Conservation (phyloP, 2,329 filamentous ascomycete genomes). For the Cercospora brassicicola region DNA sequence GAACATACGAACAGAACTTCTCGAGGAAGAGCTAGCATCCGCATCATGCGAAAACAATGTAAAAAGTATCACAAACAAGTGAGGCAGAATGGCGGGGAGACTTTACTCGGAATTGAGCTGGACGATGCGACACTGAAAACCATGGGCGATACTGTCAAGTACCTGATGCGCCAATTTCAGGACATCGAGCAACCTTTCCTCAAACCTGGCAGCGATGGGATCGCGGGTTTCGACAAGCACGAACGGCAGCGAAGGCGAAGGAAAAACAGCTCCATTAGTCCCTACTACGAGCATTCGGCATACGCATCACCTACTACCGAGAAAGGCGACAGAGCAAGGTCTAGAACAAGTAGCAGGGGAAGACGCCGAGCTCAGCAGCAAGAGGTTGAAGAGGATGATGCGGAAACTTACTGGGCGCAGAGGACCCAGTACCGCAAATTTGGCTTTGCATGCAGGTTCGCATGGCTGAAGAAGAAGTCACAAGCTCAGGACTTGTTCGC, state of each 20-base stretch:
- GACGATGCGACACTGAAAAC: slow-evolving; percentile 42
- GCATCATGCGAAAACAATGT: slow-evolving; percentile 30
- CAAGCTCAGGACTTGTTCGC: slow-evolving; percentile 42
- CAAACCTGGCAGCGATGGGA: slow-evolving; percentile 29
- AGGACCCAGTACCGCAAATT: slow-evolving; percentile 39
- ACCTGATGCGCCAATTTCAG: slow-evolving; percentile 42
- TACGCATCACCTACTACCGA: slow-evolving; percentile 35
- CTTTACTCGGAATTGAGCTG: slow-evolving; percentile 30
- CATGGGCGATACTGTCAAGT: slow-evolving; percentile 40
- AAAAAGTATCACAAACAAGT: slow-evolving; percentile 21
- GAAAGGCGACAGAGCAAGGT: slow-evolving; percentile 12
- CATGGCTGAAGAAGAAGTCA: slow-evolving; percentile 43
- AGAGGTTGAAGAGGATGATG: slow-evolving; percentile 35
- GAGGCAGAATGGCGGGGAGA: slow-evolving; percentile 25
- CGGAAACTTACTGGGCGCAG: slow-evolving; percentile 35
- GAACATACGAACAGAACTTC: slow-evolving; percentile 44
- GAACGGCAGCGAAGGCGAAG: slow-evolving; percentile 25
- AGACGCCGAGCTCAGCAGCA: slow-evolving; percentile 15
- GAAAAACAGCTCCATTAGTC: slow-evolving; percentile 24
- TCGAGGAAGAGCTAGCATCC: slow-evolving; percentile 45
- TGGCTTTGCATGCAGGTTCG: slow-evolving; percentile 38
- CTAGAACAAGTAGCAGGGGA: neutral
- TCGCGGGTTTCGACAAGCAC: slow-evolving; percentile 25
- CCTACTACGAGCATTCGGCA: slow-evolving; percentile 33
- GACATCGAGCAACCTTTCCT: slow-evolving; percentile 44